Evolutionary conservation across 345 rosid species (phyloP).

Genomic region (Citrus australasica): DNA sequence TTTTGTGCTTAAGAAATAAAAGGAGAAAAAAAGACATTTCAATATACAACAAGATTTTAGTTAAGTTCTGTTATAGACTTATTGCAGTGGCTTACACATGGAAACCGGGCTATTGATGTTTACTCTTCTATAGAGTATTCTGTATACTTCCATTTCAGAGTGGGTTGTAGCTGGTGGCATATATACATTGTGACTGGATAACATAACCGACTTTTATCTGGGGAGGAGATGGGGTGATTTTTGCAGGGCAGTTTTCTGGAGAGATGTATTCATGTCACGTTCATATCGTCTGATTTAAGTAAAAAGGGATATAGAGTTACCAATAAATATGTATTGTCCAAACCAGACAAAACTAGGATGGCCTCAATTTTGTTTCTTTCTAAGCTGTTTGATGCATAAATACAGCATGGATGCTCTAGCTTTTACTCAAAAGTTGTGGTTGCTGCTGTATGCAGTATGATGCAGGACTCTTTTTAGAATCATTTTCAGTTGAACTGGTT

Average conservation of each 20-base stretch:
- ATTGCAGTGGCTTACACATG: not conserved
- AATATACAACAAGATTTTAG: not conserved
- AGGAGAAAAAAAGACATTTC: not conserved
- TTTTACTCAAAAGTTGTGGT: slow-evolving; percentile 3
- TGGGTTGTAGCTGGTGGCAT: not conserved
- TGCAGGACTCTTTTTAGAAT: slow-evolving; percentile 54
- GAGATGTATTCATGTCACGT: not conserved
- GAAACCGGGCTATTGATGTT: not conserved
- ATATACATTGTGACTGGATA: not conserved
- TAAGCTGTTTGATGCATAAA: not conserved
- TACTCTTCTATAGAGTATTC: not conserved
- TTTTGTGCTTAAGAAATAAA: not conserved
- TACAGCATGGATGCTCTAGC: not conserved
- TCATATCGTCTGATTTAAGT: not conserved
- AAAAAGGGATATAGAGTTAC: not conserved
- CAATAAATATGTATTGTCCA: not conserved
- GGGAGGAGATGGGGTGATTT: not conserved
- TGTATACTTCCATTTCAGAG: not conserved
- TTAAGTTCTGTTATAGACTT: not conserved
- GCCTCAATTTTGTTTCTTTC: not conserved
- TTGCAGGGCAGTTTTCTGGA: not conserved
- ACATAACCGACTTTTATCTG: not conserved
- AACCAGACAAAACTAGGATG: not conserved
- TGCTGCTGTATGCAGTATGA: slow-evolving; percentile 39
- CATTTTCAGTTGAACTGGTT: slow-evolving; percentile 65